Evolutionary conservation across 202 grass and related monocot species (phyloP).

Genomic region (Setaria italica): DNA sequence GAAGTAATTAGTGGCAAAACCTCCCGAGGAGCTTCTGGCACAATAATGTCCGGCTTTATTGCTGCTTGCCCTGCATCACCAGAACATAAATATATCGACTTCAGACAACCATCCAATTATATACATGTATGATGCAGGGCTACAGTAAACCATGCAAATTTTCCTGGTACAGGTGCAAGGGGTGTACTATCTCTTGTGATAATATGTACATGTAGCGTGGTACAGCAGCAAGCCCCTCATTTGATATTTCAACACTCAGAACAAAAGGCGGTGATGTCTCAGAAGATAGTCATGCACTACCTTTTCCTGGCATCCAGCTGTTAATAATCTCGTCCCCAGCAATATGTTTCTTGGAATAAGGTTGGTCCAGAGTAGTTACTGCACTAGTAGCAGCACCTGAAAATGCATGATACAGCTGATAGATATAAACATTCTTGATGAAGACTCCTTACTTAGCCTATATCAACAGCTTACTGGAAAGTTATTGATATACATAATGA

Average conservation of each 20-base stretch:
- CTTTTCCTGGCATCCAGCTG: slow-evolving; percentile 51
- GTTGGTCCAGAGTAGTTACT: slow-evolving; percentile 44
- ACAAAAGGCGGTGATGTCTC: neutral
- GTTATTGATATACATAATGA: slow-evolving; percentile 26
- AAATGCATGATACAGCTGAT: slow-evolving; percentile 2
- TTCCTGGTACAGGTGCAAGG: slow-evolving; percentile 12
- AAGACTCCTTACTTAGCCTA: slow-evolving; percentile 24
- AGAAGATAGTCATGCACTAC: slow-evolving; percentile 23
- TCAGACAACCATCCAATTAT: slow-evolving; percentile 37
- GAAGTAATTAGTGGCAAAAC: slow-evolving; percentile 61
- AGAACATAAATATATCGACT: slow-evolving; percentile 40
- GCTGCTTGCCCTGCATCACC: slow-evolving; percentile 51
- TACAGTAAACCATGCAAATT: slow-evolving; percentile 22
- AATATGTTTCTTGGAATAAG: slow-evolving; percentile 55
- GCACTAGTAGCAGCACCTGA: slow-evolving; percentile 45
- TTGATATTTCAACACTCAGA: neutral
- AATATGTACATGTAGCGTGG: slow-evolving; percentile 23
- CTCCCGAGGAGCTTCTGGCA: slow-evolving; percentile 53
- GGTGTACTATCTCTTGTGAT: slow-evolving; percentile 10
- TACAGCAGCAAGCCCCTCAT: neutral
- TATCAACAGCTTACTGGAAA: slow-evolving; percentile 33
- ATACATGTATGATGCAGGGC: neutral
- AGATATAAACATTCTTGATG: slow-evolving; percentile 41
- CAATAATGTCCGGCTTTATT: slow-evolving; percentile 37
- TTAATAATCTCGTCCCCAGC: slow-evolving; percentile 36